These are phyloP conservation scores for Cryoendolithus antarcticus DNA, from an alignment of 2,329 filamentous ascomycete species.

Conservation along the genomic window DNA sequence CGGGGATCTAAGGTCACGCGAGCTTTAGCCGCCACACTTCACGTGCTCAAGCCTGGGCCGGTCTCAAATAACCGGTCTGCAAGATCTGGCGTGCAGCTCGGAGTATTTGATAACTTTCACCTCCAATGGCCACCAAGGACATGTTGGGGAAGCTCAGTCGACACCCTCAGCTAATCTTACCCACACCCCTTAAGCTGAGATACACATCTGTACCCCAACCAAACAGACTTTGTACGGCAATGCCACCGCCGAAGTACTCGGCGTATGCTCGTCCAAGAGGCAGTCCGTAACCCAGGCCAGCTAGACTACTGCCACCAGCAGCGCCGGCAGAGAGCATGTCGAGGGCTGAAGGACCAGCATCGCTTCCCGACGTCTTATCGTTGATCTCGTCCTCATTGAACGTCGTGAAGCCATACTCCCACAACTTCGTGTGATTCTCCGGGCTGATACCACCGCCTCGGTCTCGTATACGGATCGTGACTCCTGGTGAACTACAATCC, in stretches of 20 bases:
- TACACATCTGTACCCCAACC: slow-evolving; percentile 76
- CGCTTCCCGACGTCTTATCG: slow-evolving; percentile 35
- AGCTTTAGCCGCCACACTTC: too few species aligned
- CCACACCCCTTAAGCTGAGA: slow-evolving; percentile 48
- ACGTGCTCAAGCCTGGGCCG: too few species aligned
- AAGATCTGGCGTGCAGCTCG: too few species aligned
- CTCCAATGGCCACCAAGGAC: too few species aligned
- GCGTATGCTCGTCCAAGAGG: slow-evolving; percentile 87
- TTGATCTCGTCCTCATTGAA: slow-evolving; percentile 57
- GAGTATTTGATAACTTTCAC: too few species aligned
- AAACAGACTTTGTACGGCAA: slow-evolving; percentile 87
- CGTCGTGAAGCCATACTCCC: slow-evolving; percentile 96
- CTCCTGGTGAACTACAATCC: slow-evolving; percentile 53
- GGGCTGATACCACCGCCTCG: slow-evolving; percentile 87
- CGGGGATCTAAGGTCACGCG: too few species aligned
- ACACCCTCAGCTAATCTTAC: slow-evolving; percentile 26
- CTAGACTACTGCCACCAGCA: slow-evolving; percentile 63
- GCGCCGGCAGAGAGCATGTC: slow-evolving; percentile 62
- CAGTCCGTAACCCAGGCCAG: slow-evolving; percentile 83
- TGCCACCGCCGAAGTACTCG: slow-evolving; percentile 94
- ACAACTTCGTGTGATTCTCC: slow-evolving; percentile 73
- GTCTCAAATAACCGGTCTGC: too few species aligned
- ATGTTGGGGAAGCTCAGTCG: background rate
- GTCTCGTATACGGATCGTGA: slow-evolving; percentile 91
- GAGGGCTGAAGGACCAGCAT: slow-evolving; percentile 52